A percentile compares a stretch with the other conserved stretches of the same genome.
These are phyloP conservation scores for Penicillium corylophilum DNA, from an alignment of 2,329 filamentous ascomycete genomes.

Conservation along the genomic window DNA sequence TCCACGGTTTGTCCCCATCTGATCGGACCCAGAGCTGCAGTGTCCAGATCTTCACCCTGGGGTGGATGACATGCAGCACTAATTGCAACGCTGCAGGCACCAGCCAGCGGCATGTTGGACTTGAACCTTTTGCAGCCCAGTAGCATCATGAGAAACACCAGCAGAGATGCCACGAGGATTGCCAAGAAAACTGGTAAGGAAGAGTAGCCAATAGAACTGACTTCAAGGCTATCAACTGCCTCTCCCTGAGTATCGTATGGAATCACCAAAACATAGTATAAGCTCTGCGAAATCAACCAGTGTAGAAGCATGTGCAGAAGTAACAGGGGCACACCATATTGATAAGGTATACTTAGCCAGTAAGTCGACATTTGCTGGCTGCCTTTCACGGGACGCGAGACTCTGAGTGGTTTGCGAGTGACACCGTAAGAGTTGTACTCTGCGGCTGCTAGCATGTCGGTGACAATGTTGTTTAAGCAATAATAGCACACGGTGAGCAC, in stretches of 20 bases:
- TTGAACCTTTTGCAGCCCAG: conserved; percentile 16
- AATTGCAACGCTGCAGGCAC: conserved; percentile 32
- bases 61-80: conserved; percentile 34
- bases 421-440: conserved; percentile 50
- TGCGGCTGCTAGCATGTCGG: conserved; percentile 46
- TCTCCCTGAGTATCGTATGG: conserved; percentile 14
- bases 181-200: conserved; percentile 5
- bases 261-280: conserved; percentile 42
- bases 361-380: conserved; percentile 47
- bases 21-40: conserved; percentile 21
- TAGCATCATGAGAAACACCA: conserved; percentile 9
- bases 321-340: conserved; percentile 33
- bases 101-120: conserved; percentile 28
- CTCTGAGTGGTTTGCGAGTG: conserved; percentile 42
- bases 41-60: conserved; percentile 12
- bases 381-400: conserved; percentile 37
- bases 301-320: conserved; percentile 39
- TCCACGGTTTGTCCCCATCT: conserved; percentile 25
- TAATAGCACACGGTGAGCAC: conserved; percentile 36
- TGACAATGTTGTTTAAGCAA: conserved; percentile 39
- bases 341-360: conserved; percentile 45
- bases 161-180: background rate
- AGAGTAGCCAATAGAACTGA: conserved; percentile 6
- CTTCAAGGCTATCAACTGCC: background rate
- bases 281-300: conserved; percentile 49